Conservation (phyloP, 208 protist genomes). For the Leishmania major region DNA sequence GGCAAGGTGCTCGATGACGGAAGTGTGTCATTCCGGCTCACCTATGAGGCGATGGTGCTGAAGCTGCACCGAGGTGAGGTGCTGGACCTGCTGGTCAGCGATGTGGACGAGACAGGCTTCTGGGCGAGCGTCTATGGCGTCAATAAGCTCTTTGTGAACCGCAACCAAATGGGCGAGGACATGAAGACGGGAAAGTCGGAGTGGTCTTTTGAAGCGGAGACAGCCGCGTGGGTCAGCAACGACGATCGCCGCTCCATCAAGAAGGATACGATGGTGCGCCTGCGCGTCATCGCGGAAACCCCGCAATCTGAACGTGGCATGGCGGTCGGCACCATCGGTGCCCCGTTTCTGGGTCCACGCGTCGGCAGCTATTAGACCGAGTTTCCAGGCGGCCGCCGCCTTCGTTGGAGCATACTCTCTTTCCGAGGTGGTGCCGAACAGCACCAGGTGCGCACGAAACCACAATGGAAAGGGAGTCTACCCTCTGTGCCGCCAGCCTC, state of each 20-base stretch:
- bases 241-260: slow-evolving; percentile 70
- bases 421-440: neutral
- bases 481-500: too few species aligned
- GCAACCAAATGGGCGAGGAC: slow-evolving; percentile 62
- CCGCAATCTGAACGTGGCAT: slow-evolving; percentile 74
- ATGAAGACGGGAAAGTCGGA: slow-evolving; percentile 16
- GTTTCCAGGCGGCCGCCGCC: neutral
- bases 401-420: neutral
- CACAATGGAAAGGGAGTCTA: neutral
- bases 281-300: slow-evolving; percentile 82
- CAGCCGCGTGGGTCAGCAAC: slow-evolving; percentile 62
- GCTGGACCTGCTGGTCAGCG: slow-evolving; percentile 71
- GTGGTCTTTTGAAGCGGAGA: slow-evolving; percentile 75
- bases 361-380: slow-evolving; percentile 27
- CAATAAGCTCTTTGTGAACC: slow-evolving; percentile 77
- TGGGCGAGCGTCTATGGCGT: slow-evolving; percentile 78
- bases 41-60: slow-evolving; percentile 83
- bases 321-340: slow-evolving; percentile 74
- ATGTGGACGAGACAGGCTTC: slow-evolving; percentile 75
- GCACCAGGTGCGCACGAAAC: neutral
- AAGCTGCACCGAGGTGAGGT: slow-evolving; percentile 88
- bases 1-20: slow-evolving; percentile 84
- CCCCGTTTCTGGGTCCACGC: slow-evolving; percentile 61
- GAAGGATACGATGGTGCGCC: slow-evolving; percentile 64
- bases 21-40: slow-evolving; percentile 71